These are phyloP conservation scores for Solanum paucissectum DNA, from an alignment of 257 asterid species.

Conservation along the genomic window DNA sequence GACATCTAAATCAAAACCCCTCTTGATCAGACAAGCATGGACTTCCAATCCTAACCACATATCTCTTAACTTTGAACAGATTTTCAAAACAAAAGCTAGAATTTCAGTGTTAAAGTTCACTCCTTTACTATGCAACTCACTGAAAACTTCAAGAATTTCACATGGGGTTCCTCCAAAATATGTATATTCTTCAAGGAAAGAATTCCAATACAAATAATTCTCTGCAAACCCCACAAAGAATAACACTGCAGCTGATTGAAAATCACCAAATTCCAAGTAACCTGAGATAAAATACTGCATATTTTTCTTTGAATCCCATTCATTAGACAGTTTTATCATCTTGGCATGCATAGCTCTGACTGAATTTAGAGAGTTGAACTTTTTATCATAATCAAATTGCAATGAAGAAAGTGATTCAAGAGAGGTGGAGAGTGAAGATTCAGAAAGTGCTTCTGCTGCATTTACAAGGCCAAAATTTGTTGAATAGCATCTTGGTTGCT, in stretches of 20 bases:
- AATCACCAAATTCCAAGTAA: conserved; percentile 36
- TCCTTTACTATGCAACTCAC: conserved; percentile 29
- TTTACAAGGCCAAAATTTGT: conserved; percentile 14
- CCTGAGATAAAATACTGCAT: conserved; percentile 35
- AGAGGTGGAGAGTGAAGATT: conserved; percentile 14
- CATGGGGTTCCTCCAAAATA: conserved; percentile 34
- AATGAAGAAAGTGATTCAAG: conserved; percentile 10
- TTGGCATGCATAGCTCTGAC: conserved; percentile 52
- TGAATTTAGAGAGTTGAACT: conserved; percentile 16
- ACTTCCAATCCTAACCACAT: conserved; percentile 37
- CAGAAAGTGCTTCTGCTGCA: conserved; percentile 19
- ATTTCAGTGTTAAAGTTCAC: conserved; percentile 27
- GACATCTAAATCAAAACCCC: conserved; percentile 35
- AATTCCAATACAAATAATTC: conserved; percentile 34
- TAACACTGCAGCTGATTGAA: conserved; percentile 35
- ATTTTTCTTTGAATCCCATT: conserved; percentile 14
- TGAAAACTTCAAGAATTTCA: conserved; percentile 44
- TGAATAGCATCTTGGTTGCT: conserved; percentile 2
- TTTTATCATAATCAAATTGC: neutral
- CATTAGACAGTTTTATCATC: conserved; percentile 29
- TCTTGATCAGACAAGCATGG: conserved; percentile 46
- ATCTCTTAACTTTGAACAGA: conserved; percentile 31
- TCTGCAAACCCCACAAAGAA: conserved; percentile 34
- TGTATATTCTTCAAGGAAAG: conserved; percentile 34
- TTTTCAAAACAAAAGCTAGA: conserved; percentile 27